Percentiles rank a stretch among this genome's conserved stretches.
Conservation (phyloP, 768 basidiomycete species). For the Obba rivulosa region DNA sequence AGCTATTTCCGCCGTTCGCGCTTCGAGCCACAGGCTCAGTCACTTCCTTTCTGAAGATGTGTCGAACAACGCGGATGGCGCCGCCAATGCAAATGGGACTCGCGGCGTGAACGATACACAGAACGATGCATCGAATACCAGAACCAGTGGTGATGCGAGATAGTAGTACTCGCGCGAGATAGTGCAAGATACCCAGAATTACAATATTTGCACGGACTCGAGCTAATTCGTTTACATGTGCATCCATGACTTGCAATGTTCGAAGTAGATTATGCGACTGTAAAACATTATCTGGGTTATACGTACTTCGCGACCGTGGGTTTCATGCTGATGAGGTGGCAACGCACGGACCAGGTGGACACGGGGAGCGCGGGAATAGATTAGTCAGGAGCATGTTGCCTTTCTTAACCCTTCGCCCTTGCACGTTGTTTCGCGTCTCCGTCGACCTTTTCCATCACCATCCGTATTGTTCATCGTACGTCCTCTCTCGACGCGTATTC, state of each 20-base stretch:
- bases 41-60: not conserved
- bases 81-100: conserved; percentile 5
- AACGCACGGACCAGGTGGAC: conserved; percentile 13
- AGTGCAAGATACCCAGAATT: too few relatives aligned
- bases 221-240: too few relatives aligned
- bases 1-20: conserved; percentile 9
- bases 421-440: conserved; percentile 22
- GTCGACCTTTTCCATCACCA: conserved; percentile 25
- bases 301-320: too few relatives aligned
- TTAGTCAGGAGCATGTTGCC: conserved; percentile 24
- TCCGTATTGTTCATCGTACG: conserved; percentile 21
- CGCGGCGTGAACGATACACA: not conserved
- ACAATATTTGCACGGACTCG: too few relatives aligned
- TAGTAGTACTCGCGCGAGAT: too few relatives aligned
- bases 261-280: too few relatives aligned
- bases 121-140: too few relatives aligned
- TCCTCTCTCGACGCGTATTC: conserved; percentile 4
- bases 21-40: conserved; percentile 11
- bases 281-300: too few relatives aligned
- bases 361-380: conserved; percentile 14
- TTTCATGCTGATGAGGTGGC: conserved; percentile 2
- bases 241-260: too few relatives aligned
- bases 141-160: too few relatives aligned
- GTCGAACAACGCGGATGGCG: conserved; percentile 5
- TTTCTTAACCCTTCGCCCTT: conserved; percentile 39